These are phyloP conservation scores for Phytophthora hibernalis DNA, from an alignment of 352 stramenopile genomes.

Conservation along the genomic window DNA sequence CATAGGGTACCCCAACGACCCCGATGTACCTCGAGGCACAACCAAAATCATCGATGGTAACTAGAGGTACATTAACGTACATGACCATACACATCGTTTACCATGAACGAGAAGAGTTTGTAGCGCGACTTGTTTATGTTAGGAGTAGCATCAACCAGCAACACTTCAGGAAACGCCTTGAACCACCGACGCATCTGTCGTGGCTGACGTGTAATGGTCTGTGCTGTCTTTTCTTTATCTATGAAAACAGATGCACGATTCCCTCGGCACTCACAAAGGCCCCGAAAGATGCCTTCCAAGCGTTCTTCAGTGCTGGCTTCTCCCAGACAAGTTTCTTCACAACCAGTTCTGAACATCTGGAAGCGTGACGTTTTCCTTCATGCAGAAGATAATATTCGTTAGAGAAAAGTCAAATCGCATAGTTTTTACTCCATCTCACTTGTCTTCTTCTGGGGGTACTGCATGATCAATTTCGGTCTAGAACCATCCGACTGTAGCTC, in stretches of 20 bases:
- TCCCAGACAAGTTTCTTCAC: background rate
- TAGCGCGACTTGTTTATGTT: conserved; percentile 5
- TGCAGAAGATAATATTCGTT: background rate
- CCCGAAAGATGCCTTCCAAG: background rate
- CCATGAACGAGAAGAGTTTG: conserved; percentile 11
- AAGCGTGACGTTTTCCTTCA: background rate
- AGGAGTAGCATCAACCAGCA: conserved; percentile 7
- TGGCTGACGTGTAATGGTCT: conserved; percentile 8
- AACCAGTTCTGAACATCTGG: conserved; percentile 2
- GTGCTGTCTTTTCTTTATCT: background rate
- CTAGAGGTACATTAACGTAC: conserved; percentile 2
- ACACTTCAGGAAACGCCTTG: conserved; percentile 4
- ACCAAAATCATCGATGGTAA: background rate
- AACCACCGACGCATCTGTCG: background rate
- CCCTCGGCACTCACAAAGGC: background rate
- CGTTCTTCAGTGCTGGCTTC: background rate
- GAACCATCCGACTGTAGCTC: conserved; percentile 9
- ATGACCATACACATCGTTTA: conserved; percentile 1
- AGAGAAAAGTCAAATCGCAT: background rate
- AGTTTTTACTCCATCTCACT: no score
- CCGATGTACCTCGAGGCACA: background rate
- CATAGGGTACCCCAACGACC: no score
- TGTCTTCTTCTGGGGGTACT: conserved; percentile 7
- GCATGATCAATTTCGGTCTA: conserved; percentile 12
- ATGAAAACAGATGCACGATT: conserved; percentile 6